phyloP scores from a whole-genome alignment of 352 stramenopile genomes.

The Pythium rhizo-oryzae region DNA sequence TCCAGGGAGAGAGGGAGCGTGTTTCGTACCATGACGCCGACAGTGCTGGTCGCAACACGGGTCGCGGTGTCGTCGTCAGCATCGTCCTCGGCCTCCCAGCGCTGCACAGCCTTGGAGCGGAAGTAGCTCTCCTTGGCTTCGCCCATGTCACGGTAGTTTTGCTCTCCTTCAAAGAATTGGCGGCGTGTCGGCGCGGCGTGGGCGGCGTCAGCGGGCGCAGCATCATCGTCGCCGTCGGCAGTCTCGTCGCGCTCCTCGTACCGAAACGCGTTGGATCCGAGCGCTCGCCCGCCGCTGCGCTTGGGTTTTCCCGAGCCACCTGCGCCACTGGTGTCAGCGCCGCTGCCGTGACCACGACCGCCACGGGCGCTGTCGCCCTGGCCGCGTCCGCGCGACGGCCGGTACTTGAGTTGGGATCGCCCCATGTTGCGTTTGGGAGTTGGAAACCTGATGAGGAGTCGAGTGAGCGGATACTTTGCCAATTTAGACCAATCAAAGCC shows the following conservation, averaged over 20 bases:
- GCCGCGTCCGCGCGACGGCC: constrained; percentile 54
- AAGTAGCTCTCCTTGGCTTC: constrained; percentile 51
- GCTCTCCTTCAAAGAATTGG: constrained; percentile 71
- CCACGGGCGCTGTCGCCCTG: constrained; percentile 21
- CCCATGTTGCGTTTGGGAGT: constrained; percentile 42
- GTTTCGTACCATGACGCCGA: constrained; percentile 13
- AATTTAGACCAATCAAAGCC: too few relatives aligned
- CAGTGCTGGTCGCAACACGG: constrained; percentile 27
- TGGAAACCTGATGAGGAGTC: neutral
- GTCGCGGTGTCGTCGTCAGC: constrained; percentile 26
- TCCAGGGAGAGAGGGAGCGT: too few relatives aligned
- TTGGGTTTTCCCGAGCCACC: constrained; percentile 26
- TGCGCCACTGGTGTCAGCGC: neutral
- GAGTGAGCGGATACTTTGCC: too few relatives aligned
- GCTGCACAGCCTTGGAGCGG: constrained; percentile 59
- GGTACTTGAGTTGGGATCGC: constrained; percentile 71
- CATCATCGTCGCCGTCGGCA: constrained; percentile 14
- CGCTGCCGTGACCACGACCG: constrained; percentile 16
- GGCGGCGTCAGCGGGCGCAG: constrained; percentile 9
- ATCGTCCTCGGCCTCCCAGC: constrained; percentile 68
- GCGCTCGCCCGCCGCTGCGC: constrained; percentile 25
- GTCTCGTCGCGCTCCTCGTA: constrained; percentile 46
- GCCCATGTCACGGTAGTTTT: constrained; percentile 48
- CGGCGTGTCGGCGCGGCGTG: constrained; percentile 27
- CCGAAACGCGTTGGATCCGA: constrained; percentile 75